Evolutionary conservation across 441 rosid genomes (phyloP).

Genomic region (Capsella rubella): DNA sequence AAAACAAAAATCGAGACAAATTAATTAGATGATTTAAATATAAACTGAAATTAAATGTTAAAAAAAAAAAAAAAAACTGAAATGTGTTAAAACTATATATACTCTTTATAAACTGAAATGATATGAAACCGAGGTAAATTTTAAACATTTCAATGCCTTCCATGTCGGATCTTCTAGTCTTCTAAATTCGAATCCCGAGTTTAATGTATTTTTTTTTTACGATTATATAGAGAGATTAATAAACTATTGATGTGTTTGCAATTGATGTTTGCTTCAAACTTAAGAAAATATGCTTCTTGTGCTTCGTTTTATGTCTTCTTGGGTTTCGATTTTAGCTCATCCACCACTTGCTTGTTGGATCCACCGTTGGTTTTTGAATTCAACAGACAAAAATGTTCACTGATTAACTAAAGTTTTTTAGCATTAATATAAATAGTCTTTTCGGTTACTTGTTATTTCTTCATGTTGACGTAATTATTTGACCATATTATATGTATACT

Average conservation of each 20-base stretch:
- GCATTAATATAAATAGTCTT: background rate
- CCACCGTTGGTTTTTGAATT: conserved; percentile 21
- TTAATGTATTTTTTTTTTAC: background rate
- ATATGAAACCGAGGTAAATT: conserved; percentile 34
- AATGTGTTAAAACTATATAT: background rate
- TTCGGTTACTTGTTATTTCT: background rate
- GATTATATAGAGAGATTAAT: background rate
- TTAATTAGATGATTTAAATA: conserved; percentile 21
- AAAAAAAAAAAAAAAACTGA: background rate
- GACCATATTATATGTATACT: background rate
- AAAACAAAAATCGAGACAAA: conserved; percentile 42
- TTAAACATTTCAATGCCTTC: conserved; percentile 38
- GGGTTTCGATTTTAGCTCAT: conserved; percentile 36
- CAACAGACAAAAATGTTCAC: background rate
- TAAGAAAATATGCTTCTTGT: conserved; percentile 49
- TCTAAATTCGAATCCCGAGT: conserved; percentile 39
- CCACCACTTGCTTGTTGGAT: conserved; percentile 41
- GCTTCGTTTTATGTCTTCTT: conserved; percentile 46
- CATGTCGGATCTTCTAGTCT: conserved; percentile 46
- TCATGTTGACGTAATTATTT: background rate
- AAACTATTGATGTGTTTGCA: background rate
- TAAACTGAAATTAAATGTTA: background rate
- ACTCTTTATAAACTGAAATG: background rate
- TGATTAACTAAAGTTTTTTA: background rate
- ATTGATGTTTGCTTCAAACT: conserved; percentile 41